Evolutionary conservation across 164 flowering plant species (phyloP), one percentile per base, ranked within the genome.

Genomic region (Dillenia suffruticosa): DNA sequence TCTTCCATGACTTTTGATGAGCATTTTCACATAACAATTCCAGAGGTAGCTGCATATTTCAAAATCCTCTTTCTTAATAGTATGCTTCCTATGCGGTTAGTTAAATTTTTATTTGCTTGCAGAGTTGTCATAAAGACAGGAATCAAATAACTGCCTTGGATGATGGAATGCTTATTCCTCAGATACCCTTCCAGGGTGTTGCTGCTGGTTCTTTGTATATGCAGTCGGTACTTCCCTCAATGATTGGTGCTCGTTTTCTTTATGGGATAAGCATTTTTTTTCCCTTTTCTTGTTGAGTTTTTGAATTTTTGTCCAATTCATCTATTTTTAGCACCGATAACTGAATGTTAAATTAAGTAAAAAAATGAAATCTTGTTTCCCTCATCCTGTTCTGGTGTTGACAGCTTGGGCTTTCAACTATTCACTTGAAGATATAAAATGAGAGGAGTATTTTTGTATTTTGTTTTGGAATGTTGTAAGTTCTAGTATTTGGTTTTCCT

Each of bases 21-120:
- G 44, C 54, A 46, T 63, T 65, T 69, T 51, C 74, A 63, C 60
- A 54, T 70, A 50, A 68, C 48, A 57, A 59, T 50, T 65, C 26
- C 66, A n/a, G 74, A 84, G 90, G 91, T 87, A 48, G 45, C 47
- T 49, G 24, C 54, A 17, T 68, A 32, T 45, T 14, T 15, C 16
- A 32, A 9, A 26, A 49, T 17, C 57, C 45, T 49, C 22, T 26
- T 26, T 63, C 40, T 43, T 14, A 50, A 12, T 32, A 46, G 17
- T 54, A 14, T 51, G 14, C 5, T 12, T 22, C 43, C 49, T 59
- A 47, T 47, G 24, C 13, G 7, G 40, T 32, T 32, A 32, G 40
- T 32, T 32, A 32, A 4, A 4, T 32, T 32, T 32, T 24, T 5
- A 63, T 49, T 11, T 59, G 56, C 60, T 65, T 64, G 65, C 80